These are phyloP conservation scores for Thermochaetoides dissita DNA, from an alignment of 2,329 filamentous ascomycete species.

Conservation along the genomic window DNA sequence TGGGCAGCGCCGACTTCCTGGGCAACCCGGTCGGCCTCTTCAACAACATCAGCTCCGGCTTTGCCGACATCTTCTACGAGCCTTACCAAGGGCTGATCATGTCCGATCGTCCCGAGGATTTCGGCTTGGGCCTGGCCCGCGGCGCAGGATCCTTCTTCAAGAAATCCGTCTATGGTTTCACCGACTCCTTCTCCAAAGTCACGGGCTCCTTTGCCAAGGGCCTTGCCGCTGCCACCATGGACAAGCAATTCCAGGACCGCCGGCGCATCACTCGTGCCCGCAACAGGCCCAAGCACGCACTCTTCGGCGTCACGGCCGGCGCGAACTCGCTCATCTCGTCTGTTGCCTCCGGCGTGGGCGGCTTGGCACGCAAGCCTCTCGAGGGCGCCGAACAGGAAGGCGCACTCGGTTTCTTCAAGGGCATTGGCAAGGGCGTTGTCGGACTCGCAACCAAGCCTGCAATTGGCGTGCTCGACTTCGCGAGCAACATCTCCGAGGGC, in stretches of 20 bases:
- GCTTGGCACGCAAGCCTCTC: constrained; percentile 81
- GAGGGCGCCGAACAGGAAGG: constrained; percentile 95
- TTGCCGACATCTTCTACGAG: constrained; percentile 98
- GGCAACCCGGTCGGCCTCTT: constrained; percentile 95
- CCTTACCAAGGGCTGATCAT: constrained; percentile 93
- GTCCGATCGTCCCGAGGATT: constrained; percentile 87
- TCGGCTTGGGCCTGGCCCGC: constrained; percentile 89
- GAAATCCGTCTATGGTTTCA: constrained; percentile 95
- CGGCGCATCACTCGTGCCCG: constrained; percentile 84
- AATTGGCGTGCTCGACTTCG: constrained; percentile 91
- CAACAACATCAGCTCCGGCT: constrained; percentile 94
- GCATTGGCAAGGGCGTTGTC: constrained; percentile 85
- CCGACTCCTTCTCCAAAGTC: constrained; percentile 93
- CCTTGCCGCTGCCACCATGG: constrained; percentile 82
- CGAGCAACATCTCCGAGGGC: constrained; percentile 91
- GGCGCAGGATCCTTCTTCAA: constrained; percentile 95
- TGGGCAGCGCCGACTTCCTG: constrained; percentile 93
- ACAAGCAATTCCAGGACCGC: constrained; percentile 97
- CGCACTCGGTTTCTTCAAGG: constrained; percentile 88
- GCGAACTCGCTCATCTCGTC: constrained; percentile 91
- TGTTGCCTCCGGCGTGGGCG: constrained; percentile 84
- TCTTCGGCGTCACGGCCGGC: constrained; percentile 90
- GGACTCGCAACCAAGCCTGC: constrained; percentile 94
- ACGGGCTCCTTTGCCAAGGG: constrained; percentile 96
- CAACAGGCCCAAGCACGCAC: constrained; percentile 89